Base-by-base conservation (phyloP, 352 stramenopile genomes). In the Bremia lactucae region DNA sequence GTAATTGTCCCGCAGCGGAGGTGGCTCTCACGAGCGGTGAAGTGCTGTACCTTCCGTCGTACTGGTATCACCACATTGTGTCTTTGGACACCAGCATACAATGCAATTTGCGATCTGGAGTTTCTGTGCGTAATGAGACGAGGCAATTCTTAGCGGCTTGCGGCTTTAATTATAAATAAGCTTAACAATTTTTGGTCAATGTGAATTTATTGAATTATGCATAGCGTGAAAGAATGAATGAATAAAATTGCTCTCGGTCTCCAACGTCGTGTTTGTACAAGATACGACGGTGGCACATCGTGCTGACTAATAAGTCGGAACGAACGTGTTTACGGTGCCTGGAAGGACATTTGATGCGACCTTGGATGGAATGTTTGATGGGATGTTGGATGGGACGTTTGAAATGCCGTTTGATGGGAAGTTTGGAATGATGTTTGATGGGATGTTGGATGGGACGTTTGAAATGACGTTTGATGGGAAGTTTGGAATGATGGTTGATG, bases 31-130 rank as follows among this genome's bases (percentile, higher is more conserved):
- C 76, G 14, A 68, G 79, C 1, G 95, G 95, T 4, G 93, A 98
- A 63, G 85, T 96, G 6, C 52, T 98, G 19, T 98, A 97, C 60
- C 57, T 98, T 20, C 93, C 93, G 6, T 96, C 87, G 6, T 84
- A 72, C 46, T 98, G 87, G 86, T 96, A 97, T 57, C 94, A 98
- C 61, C 95, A 94, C 54, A 97, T 98, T 55, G 81, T 97, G 5
- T 95, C 83, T 28, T 65, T 97, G 9, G 84, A 95, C 52, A 87
- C 95, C 20, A 96, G 83, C 56, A 91, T 92, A 20, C 94, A 98
- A 59, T 97, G 92, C 69, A 98, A 98, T 59, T 63, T 89, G 19
- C 71, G 92, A 19, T 88, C 72, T n/a, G 66, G 68, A 0, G 47
- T 66, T 25, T 55, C 52, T 3, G 42, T 55, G 25, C 60, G 71